phyloP scores from a whole-genome alignment of 805 yeast species.

The Candida krabiensis region DNA sequence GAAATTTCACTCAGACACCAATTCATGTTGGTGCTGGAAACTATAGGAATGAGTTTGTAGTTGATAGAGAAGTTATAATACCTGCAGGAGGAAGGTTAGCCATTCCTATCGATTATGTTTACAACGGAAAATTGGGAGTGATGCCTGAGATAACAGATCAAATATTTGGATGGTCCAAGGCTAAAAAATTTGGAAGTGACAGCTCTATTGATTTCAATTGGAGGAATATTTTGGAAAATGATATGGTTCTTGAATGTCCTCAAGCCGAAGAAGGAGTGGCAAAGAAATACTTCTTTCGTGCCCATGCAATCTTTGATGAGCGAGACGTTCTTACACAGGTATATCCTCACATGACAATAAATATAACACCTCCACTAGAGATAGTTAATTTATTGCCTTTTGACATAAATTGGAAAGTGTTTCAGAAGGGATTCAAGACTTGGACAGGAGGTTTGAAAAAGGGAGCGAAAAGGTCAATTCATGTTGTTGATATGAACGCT shows the following conservation, averaged over 20 bases:
- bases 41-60: constrained; percentile 31
- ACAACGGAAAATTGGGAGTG: constrained; percentile 54
- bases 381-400: constrained; percentile 83
- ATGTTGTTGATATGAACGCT: constrained; percentile 73
- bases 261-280: constrained; percentile 38
- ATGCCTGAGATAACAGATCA: constrained; percentile 56
- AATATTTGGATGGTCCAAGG: constrained; percentile 67
- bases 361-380: constrained; percentile 81
- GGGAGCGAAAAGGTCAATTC: constrained; percentile 72
- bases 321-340: constrained; percentile 70
- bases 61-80: constrained; percentile 39
- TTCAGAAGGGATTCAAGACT: constrained; percentile 71
- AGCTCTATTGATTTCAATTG: constrained; percentile 46
- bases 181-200: constrained; percentile 30
- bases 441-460: constrained; percentile 61
- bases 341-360: constrained; percentile 81
- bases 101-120: constrained; percentile 72
- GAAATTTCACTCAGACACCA: constrained; percentile 64
- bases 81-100: constrained; percentile 60
- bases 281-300: constrained; percentile 57
- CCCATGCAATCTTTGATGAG: constrained; percentile 60
- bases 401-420: constrained; percentile 71
- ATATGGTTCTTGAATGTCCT: constrained; percentile 61
- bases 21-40: constrained; percentile 43
- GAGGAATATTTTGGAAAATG: constrained; percentile 53